Conservation (phyloP, 257 asterid genomes). For the Forsythia viridissima region DNA sequence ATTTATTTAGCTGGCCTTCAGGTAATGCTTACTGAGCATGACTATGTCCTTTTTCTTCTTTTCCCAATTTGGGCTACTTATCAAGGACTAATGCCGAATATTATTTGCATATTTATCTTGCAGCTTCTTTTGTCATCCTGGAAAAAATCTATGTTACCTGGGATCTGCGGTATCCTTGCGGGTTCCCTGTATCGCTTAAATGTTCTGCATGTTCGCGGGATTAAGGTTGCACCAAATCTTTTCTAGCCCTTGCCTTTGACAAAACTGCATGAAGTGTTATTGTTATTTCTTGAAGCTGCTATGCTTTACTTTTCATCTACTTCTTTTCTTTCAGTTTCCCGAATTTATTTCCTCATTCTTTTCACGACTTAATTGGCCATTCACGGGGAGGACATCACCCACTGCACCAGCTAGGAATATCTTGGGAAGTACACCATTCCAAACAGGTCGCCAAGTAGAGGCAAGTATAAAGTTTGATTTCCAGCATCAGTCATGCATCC, state of each 20-base stretch:
- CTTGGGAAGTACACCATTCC: constrained; percentile 58
- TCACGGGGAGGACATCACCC: constrained; percentile 57
- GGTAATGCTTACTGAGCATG: constrained; percentile 42
- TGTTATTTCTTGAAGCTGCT: constrained; percentile 9
- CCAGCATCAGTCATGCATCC: background rate
- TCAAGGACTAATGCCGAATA: background rate
- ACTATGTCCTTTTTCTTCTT: constrained; percentile 1
- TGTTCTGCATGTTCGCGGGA: constrained; percentile 60
- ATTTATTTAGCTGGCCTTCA: constrained; percentile 98
- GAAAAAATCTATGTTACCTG: constrained; percentile 94
- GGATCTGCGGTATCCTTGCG: constrained; percentile 95
- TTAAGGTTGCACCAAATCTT: constrained; percentile 60
- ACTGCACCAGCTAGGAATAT: constrained; percentile 62
- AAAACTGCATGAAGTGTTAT: constrained; percentile 7
- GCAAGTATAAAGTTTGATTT: constrained; percentile 32
- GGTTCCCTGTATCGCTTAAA: constrained; percentile 87
- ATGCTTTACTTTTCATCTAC: constrained; percentile 23
- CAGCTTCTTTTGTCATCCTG: constrained; percentile 97
- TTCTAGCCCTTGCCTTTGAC: background rate
- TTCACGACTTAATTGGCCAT: constrained; percentile 74
- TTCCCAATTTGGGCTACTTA: constrained; percentile 7
- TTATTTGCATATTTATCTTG: constrained; percentile 15
- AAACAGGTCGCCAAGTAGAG: constrained; percentile 57
- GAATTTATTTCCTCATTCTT: constrained; percentile 74
- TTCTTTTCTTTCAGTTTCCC: constrained; percentile 68